phyloP scores from a whole-genome alignment of 148 eudicot genomes.

The Oxyria digyna region DNA sequence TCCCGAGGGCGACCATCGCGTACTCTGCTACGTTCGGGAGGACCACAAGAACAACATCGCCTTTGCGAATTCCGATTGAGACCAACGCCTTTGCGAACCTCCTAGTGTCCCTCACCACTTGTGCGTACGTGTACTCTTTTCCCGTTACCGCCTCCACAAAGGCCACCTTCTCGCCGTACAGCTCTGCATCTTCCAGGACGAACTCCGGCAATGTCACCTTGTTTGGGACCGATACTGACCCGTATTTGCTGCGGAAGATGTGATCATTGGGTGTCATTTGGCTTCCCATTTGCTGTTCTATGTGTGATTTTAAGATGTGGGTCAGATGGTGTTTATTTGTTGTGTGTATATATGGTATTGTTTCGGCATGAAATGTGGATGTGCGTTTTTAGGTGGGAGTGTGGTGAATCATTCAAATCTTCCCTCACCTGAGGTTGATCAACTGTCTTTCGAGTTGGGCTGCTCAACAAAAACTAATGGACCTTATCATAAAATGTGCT shows the following conservation, averaged over 20 bases:
- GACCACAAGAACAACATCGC: slow-evolving; percentile 65
- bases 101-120: slow-evolving; percentile 45
- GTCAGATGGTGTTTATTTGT: too few relatives aligned
- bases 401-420: not conserved
- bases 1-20: slow-evolving; percentile 76
- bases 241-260: slow-evolving; percentile 51
- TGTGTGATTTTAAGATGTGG: too few relatives aligned
- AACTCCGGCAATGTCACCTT: slow-evolving; percentile 62
- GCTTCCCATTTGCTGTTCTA: slow-evolving; percentile 21
- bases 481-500: too few relatives aligned
- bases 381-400: not conserved
- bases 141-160: slow-evolving; percentile 58
- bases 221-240: slow-evolving; percentile 47
- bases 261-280: slow-evolving; percentile 24
- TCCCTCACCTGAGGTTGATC: not conserved
- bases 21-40: slow-evolving; percentile 85
- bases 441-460: not conserved
- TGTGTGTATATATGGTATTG: too few relatives aligned
- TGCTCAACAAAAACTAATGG: too few relatives aligned
- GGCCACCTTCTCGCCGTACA: slow-evolving; percentile 60
- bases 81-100: slow-evolving; percentile 87
- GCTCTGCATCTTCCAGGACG: slow-evolving; percentile 55
- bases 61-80: slow-evolving; percentile 81
- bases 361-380: too few relatives aligned
- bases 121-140: slow-evolving; percentile 50